phyloP scores from a whole-genome alignment of 2,329 filamentous ascomycete species.

The Cordyceps cicadae region DNA sequence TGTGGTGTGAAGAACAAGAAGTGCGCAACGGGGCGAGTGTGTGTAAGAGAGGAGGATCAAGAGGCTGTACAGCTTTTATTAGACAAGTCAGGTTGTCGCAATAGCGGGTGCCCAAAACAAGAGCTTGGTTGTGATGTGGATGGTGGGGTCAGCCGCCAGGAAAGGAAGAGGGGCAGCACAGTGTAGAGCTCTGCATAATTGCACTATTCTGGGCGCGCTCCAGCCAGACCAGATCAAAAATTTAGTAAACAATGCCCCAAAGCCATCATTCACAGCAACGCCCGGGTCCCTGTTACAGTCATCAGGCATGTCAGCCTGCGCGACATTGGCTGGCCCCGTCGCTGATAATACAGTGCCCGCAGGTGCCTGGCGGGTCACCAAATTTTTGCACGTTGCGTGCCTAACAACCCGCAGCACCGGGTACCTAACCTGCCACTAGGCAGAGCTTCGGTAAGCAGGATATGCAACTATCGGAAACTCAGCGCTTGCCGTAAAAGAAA shows the following conservation, averaged over 20 bases:
- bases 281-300: neutral
- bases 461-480: constrained; percentile 7
- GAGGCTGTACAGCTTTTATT: neutral
- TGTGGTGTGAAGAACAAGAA: neutral
- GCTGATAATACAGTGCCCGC: constrained; percentile 3
- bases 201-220: neutral
- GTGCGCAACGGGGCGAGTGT: constrained; percentile 16
- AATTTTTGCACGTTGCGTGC: neutral
- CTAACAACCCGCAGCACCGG: neutral
- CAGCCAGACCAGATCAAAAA: neutral
- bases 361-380: neutral
- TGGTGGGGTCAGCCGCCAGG: constrained; percentile 7
- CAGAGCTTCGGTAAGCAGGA: constrained; percentile 1
- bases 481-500: neutral
- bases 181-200: neutral
- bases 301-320: constrained; percentile 2
- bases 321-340: constrained; percentile 1
- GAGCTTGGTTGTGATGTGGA: constrained; percentile 10
- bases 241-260: neutral
- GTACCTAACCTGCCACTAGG: neutral
- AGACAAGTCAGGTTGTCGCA: constrained; percentile 9
- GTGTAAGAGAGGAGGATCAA: constrained; percentile 2
- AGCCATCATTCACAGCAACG: neutral
- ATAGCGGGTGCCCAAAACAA: constrained; percentile 12
- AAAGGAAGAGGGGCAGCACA: constrained; percentile 12